These are phyloP conservation scores for Pseudocercospora pini-densiflorae DNA, from an alignment of 2,329 filamentous ascomycete species.

Conservation along the genomic window DNA sequence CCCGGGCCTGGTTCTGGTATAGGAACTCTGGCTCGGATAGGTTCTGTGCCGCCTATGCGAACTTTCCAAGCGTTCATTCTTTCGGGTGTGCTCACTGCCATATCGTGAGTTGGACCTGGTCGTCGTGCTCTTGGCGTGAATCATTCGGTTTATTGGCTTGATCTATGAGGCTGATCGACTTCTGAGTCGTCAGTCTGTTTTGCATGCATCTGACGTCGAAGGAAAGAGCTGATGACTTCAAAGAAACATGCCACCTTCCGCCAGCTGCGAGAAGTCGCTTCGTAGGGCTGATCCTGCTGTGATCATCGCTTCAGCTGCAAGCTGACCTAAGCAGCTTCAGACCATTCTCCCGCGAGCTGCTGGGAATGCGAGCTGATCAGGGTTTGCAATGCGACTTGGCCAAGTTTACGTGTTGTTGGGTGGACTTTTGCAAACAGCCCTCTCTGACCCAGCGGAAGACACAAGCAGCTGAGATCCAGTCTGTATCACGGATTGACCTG, in stretches of 20 bases:
- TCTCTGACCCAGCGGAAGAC: too few species aligned
- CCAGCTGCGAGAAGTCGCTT: background rate
- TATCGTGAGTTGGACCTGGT: background rate
- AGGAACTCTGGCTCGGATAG: constrained; percentile 38
- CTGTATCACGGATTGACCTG: too few species aligned
- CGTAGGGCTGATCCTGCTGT: background rate
- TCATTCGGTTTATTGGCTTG: background rate
- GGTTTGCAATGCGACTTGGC: too few species aligned
- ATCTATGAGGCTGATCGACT: background rate
- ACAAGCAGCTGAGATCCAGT: too few species aligned
- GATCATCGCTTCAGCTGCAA: background rate
- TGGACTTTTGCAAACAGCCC: too few species aligned
- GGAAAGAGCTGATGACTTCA: background rate
- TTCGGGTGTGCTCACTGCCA: background rate
- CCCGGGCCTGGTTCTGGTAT: constrained; percentile 34
- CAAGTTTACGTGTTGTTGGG: too few species aligned
- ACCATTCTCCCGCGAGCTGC: background rate
- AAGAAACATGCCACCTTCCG: background rate
- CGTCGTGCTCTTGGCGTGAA: background rate
- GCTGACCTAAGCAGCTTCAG: background rate
- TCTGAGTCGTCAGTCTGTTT: background rate
- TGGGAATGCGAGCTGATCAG: background rate
- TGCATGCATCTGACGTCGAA: background rate
- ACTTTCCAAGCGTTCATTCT: background rate
- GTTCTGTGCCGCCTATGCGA: constrained; percentile 5